These are phyloP conservation scores for Cladosporium sp. DNA, from an alignment of 2,329 filamentous ascomycete genomes.

Conservation along the genomic window DNA sequence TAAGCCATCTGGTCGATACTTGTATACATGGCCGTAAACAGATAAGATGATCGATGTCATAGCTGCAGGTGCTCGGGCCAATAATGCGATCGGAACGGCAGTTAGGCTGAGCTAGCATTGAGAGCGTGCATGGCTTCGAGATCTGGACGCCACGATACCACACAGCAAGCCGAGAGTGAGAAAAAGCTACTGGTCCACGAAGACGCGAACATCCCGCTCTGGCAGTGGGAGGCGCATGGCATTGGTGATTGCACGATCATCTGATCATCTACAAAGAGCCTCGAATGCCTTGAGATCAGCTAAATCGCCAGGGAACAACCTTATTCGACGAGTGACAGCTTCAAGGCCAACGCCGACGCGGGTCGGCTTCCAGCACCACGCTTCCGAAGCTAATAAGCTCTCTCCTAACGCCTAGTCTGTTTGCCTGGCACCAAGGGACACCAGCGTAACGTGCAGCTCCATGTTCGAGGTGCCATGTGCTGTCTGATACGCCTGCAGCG, in stretches of 20 bases:
- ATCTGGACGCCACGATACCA: not conserved
- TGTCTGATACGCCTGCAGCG: not conserved
- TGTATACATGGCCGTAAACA: no score
- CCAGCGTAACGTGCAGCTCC: not conserved
- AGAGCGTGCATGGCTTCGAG: not conserved
- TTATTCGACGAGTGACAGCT: no score
- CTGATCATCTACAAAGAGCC: not conserved
- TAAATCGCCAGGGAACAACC: no score
- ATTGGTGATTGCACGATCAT: not conserved
- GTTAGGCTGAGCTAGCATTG: not conserved
- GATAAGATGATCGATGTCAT: not conserved
- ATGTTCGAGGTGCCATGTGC: conserved; percentile 10
- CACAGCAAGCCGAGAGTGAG: no score
- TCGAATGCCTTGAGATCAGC: no score
- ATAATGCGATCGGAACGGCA: not conserved
- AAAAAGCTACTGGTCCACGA: not conserved
- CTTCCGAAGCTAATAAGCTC: not conserved
- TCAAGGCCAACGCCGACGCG: not conserved
- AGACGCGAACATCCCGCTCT: not conserved
- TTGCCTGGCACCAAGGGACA: not conserved
- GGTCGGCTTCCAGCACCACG: not conserved
- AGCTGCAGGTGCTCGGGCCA: not conserved
- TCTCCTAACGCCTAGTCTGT: not conserved
- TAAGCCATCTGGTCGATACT: no score
- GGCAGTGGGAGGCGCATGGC: not conserved